A percentile compares a stretch with the other conserved stretches of the same genome.
phyloP scores from a whole-genome alignment of 345 rosid species.

The Lumnitzera racemosa region DNA sequence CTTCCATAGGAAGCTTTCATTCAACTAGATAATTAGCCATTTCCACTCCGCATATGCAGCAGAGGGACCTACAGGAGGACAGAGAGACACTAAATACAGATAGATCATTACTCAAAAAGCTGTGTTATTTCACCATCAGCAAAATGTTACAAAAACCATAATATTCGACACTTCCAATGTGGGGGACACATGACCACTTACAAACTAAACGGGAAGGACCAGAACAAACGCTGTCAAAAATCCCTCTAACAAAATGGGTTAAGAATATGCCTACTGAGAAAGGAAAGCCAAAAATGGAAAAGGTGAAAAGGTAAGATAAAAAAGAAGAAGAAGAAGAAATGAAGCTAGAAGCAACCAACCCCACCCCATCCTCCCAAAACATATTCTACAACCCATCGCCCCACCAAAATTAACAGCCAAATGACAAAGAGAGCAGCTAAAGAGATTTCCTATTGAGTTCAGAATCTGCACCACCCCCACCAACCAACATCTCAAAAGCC shows the following conservation, averaged over 20 bases:
- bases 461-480: slow-evolving; percentile 16
- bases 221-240: too few species aligned
- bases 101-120: too few species aligned
- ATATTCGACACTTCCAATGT: slow-evolving; percentile 4
- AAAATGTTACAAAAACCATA: slow-evolving; percentile 24
- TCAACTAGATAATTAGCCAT: too few species aligned
- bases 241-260: slow-evolving; percentile 20
- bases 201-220: slow-evolving; percentile 7
- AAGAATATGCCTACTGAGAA: slow-evolving; percentile 27
- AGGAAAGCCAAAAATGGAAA: slow-evolving; percentile 1
- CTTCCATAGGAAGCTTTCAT: too few species aligned
- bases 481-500: slow-evolving; percentile 27
- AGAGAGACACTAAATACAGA: too few species aligned
- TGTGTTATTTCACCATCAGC: slow-evolving; percentile 15
- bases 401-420: slow-evolving; percentile 10
- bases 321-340: neutral
- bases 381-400: slow-evolving; percentile 29
- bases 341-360: too few species aligned
- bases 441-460: slow-evolving; percentile 23
- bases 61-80: too few species aligned
- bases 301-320: neutral
- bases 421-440: slow-evolving; percentile 1
- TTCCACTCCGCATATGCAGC: too few species aligned
- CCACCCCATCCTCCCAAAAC: slow-evolving; percentile 19
- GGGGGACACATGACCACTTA: slow-evolving; percentile 12